Base-by-base conservation (phyloP, 768 basidiomycete species). In the Lactarius akahatsu region DNA sequence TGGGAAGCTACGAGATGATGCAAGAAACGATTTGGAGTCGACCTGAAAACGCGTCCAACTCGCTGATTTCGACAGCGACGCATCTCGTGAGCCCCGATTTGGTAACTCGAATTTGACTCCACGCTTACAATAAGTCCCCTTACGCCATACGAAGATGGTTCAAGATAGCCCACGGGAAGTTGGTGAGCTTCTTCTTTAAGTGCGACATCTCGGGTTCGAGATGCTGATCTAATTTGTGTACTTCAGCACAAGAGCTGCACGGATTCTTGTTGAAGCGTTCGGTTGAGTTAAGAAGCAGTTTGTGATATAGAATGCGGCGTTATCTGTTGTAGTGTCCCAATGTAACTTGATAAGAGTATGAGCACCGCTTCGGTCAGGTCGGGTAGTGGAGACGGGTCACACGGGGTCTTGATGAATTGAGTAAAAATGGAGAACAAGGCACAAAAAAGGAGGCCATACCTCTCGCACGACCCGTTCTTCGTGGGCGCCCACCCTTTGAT, bases 21-120 rank as follows among this genome's bases (percentile, higher is more conserved):
- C 69, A 63, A 38, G 61, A 57, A 70, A 66, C 36, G 18, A 76
- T 75, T 13, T 80, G 78, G 78, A 60, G 76, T 23, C 69, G 80
- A 45, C 70, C 72, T 6, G 73, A 61, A 57, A 81, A 81, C 59
- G 63, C 74, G 30, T 72, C 75, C 7, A 78, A 80, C 62, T 66
- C 75, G 10, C 58, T 74, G 8, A 67, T 80, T 8, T 61, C 69
- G 0, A 65, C 57, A 1, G 74, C 74, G 10, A 73, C 77, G 6
- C 79, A 80, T 69, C 69, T 80, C 20, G 70, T 71, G 45, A 61
- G 65, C 45, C 50, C 43, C 43, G 20, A 61, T 61, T 60, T 40
- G 43, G 57, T 32, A 57, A 13, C 15, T 57, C 32, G 36, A n/a
- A 20, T 3, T 16, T 47, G 11, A 6, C 16, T 16, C 8, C 18